Evolutionary conservation across 345 rosid species (phyloP).

Genomic region (Lepidium africanum): DNA sequence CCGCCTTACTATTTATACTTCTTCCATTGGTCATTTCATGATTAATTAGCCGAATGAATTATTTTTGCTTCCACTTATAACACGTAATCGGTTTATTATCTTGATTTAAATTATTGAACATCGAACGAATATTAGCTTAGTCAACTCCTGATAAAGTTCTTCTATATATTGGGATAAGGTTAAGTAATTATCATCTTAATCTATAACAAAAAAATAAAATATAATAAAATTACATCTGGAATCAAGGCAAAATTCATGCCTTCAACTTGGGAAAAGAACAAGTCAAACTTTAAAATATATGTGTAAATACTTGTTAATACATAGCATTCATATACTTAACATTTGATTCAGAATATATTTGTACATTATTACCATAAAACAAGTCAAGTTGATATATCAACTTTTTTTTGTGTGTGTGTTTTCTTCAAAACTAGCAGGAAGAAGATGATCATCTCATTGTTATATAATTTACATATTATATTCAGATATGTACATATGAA

Average conservation of each 20-base stretch:
- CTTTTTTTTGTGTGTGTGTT: neutral
- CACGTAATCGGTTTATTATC: neutral
- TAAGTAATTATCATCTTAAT: neutral
- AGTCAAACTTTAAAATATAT: slow-evolving; percentile 16
- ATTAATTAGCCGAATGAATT: neutral
- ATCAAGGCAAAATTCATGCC: slow-evolving; percentile 26
- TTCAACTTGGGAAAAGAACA: slow-evolving; percentile 18
- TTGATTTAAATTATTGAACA: neutral
- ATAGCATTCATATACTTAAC: neutral
- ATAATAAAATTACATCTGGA: neutral
- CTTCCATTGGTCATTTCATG: neutral
- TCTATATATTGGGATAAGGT: slow-evolving; percentile 11
- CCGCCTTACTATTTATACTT: neutral
- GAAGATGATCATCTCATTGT: neutral
- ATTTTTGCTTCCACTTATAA: neutral
- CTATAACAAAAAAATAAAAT: no score
- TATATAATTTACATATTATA: neutral
- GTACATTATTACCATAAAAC: neutral
- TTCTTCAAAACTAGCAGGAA: neutral
- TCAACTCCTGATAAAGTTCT: neutral
- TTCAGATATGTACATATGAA: neutral
- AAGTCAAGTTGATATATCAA: slow-evolving; percentile 2
- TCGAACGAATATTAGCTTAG: neutral
- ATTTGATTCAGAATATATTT: neutral
- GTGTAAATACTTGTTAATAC: neutral